Evolutionary conservation across 805 yeast genomes (phyloP), one percentile per base, ranked within the genome.

Genomic region (Yarrowia keelungensis): DNA sequence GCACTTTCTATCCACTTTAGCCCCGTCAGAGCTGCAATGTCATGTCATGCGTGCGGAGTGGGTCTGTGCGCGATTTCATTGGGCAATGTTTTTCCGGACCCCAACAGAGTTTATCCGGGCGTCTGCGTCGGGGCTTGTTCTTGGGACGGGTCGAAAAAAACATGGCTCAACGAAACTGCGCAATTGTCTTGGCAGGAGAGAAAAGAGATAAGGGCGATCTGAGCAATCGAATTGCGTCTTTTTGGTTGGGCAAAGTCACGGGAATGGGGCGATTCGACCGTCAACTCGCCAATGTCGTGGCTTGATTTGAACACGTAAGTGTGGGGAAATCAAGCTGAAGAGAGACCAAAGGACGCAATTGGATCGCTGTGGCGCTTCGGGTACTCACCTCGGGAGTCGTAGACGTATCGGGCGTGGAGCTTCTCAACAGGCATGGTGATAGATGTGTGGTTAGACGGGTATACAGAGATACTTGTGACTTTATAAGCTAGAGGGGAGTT

Each of bases 341-440:
- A 26, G 32, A 26, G 32, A 26, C 32, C 32, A 26, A 5, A 26
- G 32, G 32, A 26, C 8, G 5, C 61, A 54, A 54, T 54, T 54
- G 61, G 8, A 5, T n/a, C 14, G 8, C 36, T 5, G 3, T 22
- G 32, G 8, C 16, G 46, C 51, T 22, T 9, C 9, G 11, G 39
- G 5, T 53, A 76, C 79, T 46, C 72, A 85, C 98, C 98, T 85
- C 99, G 92, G 78, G 98, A 94, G 86, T 94, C 99, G 89, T 95
- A 94, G 83, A 94, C 97, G 87, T 88, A 90, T 85, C 99, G 93
- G 78, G 98, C 91, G 83, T 85, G 88, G 77, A 93, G 84, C 84
- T 94, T 93, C 75, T 91, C 81, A 78, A 91, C 87, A 76, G 97
- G 89, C 97, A 91, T 91, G 80, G 69, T 75, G 67, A 47, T 36